phyloP scores from a whole-genome alignment of 768 basidiomycete species.

The Pulveroboletus sp. region DNA sequence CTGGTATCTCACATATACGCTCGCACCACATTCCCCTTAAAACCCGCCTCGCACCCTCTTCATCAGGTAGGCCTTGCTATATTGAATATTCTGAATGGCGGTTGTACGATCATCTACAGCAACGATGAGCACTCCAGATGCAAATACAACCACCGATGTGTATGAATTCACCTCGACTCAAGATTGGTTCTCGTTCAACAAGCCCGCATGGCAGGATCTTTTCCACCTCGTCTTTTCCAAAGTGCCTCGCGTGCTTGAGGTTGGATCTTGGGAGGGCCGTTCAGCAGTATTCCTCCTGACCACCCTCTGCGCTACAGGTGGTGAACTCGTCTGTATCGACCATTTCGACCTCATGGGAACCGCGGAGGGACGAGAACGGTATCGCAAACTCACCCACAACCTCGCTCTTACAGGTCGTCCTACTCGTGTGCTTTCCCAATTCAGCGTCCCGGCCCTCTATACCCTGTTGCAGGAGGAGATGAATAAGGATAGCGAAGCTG shows the following conservation, averaged over 20 bases:
- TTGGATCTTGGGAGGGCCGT: constrained; percentile 64
- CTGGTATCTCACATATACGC: constrained; percentile 19
- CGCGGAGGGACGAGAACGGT: constrained; percentile 44
- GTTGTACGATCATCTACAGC: constrained; percentile 4
- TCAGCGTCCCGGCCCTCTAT: constrained; percentile 53
- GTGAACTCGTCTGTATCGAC: constrained; percentile 53
- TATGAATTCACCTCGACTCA: constrained; percentile 51
- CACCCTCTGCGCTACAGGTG: constrained; percentile 43
- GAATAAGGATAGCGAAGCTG: constrained; percentile 25
- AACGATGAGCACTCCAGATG: constrained; percentile 10
- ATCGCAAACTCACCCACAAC: constrained; percentile 45
- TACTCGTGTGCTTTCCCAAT: constrained; percentile 47
- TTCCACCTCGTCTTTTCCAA: constrained; percentile 37
- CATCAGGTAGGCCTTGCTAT: constrained; percentile 1
- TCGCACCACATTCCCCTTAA: not conserved
- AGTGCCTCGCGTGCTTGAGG: constrained; percentile 50
- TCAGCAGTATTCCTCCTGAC: constrained; percentile 54
- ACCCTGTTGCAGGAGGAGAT: constrained; percentile 47
- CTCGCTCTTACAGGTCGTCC: constrained; percentile 42
- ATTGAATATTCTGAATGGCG: not conserved
- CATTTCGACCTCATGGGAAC: constrained; percentile 56
- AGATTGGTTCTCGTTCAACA: constrained; percentile 55
- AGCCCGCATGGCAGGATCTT: constrained; percentile 41
- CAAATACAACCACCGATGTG: constrained; percentile 2
- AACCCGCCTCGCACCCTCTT: not conserved